Base-by-base conservation (phyloP, 2,329 filamentous ascomycete genomes). In the Neophaeococcomyces mojaviensis region DNA sequence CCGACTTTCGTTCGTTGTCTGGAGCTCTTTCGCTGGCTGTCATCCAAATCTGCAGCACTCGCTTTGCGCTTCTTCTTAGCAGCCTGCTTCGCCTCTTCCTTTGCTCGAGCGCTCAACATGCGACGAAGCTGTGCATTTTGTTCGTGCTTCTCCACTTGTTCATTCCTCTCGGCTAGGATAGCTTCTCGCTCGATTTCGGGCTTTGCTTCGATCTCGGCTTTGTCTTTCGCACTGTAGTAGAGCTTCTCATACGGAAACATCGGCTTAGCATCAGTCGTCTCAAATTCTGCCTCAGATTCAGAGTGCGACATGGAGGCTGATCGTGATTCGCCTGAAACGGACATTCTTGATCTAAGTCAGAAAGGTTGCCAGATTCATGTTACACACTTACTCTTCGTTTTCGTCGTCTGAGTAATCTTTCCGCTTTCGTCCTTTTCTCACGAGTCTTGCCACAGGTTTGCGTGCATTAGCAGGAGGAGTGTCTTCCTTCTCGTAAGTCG, bases 231-330 rank as follows among this genome's bases (percentile, higher is more conserved):
- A 55, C 79, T 85, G 57, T 79, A 77, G 64, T 87, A 92, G 59
- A 92, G 82, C 57, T 90, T 89, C 54, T 98, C 92, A 52, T 95
- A 77, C 0, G 90, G 88, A 61, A 94, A 81, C 59, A 64, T 84
- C 71, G 59, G 82, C 4, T 67, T 65, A 43, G 69, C 65, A 33
- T 68, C 66, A 20, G 40, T 61, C 42, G 76, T 68, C 45, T 74
- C 67, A 47, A 73, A 69, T 54, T 86, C 82, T 19, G 77, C 79
- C 53, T 86, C 84, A n/a, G 86, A 87, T 53, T 88, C 84, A 37
- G 85, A 92, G 64, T 92, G 86, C 49, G 90, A 88, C 88, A 95
- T 94, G 18, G 86, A 84, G 18, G 82, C 88, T 9, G 88, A 94
- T 59, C 83, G 43, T 85, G 77, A 4, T 88, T 94, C 61, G 80